Base-by-base conservation (phyloP, 768 basidiomycete species). In the Hericium erinaceus region DNA sequence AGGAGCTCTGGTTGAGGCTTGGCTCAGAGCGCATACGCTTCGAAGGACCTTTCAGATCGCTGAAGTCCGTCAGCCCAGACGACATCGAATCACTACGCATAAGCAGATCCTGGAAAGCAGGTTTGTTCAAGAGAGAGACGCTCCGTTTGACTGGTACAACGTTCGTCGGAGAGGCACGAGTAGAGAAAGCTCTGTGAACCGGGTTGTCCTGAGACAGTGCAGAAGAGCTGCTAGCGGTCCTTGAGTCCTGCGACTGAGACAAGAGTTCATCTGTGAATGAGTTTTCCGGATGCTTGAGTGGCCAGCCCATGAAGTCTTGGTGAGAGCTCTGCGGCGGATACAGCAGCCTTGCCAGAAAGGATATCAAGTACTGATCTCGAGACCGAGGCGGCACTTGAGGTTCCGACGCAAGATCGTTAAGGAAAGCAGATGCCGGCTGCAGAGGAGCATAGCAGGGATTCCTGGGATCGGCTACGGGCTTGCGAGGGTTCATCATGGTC, bases 1-100 rank as follows among this genome's bases (percentile, higher is more conserved):
- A 67, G 33, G 64, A 63, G 38, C 54, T 61, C 38, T 77, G 73
- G 60, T 77, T 73, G 38, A 72, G 66, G 22, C 72, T 74, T 15
- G 68, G 66, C 51, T 67, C 51, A n/a, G 82, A 82, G 57, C 71
- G 73, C 33, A 72, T 73, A 58, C 76, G 73, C 60, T 75, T 76
- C 15, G 74, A 60, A 15, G 77, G 70, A 3, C 75, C 77, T 9
- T 62, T 62, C 18, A 80, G 67, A 59, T 78, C 77, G 56, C 71
- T 76, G 65, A 76, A 79, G 1, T 57, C 60, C 12, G 51, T 24
- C 46, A 55, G 55, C 68, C 72, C 72, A 1, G 55, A 54, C 22
- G 57, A 20, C 16, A 51, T 33, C 2, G 59, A 46, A 41, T 57
- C 57, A 49, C 52, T 56, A 55, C 58, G 58, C 51, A 56, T 59